These are phyloP conservation scores for Wickerhamiella allomyrinae DNA, from an alignment of 805 yeast genomes.

Conservation along the genomic window DNA sequence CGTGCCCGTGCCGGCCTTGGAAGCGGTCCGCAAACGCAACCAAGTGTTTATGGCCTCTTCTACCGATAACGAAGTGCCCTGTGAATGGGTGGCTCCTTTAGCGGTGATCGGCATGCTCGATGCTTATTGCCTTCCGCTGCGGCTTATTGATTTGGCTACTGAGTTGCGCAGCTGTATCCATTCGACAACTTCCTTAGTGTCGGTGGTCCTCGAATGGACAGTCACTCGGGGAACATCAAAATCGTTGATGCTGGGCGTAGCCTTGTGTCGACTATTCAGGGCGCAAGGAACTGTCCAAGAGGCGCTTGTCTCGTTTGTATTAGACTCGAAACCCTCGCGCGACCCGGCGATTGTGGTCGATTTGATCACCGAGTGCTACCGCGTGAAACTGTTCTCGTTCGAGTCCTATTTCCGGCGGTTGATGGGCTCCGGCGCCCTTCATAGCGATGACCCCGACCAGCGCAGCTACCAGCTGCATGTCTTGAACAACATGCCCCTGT, in stretches of 20 bases:
- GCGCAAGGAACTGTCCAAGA: constrained; percentile 4
- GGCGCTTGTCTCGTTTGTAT: neutral
- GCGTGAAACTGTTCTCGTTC: constrained; percentile 36
- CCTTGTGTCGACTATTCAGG: constrained; percentile 11
- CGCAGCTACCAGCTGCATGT: constrained; percentile 29
- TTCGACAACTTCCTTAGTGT: constrained; percentile 4
- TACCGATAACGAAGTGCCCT: constrained; percentile 3
- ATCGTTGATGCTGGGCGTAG: constrained; percentile 10
- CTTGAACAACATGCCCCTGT: constrained; percentile 30
- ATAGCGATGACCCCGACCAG: constrained; percentile 32
- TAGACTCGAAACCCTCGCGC: neutral
- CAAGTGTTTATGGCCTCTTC: constrained; percentile 9
- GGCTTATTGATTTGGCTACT: constrained; percentile 10
- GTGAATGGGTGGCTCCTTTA: constrained; percentile 10
- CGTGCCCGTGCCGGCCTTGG: neutral
- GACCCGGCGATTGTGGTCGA: constrained; percentile 16
- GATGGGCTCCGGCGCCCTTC: constrained; percentile 76
- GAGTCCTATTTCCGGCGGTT: constrained; percentile 63
- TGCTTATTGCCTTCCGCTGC: constrained; percentile 17
- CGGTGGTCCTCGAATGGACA: constrained; percentile 11
- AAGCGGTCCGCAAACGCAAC: constrained; percentile 11
- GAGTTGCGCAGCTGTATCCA: constrained; percentile 5
- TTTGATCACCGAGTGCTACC: constrained; percentile 38
- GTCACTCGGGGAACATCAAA: constrained; percentile 7
- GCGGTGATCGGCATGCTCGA: constrained; percentile 19